phyloP scores from a whole-genome alignment of 2,329 filamentous ascomycete species.

The Hypoxylon sp. region DNA sequence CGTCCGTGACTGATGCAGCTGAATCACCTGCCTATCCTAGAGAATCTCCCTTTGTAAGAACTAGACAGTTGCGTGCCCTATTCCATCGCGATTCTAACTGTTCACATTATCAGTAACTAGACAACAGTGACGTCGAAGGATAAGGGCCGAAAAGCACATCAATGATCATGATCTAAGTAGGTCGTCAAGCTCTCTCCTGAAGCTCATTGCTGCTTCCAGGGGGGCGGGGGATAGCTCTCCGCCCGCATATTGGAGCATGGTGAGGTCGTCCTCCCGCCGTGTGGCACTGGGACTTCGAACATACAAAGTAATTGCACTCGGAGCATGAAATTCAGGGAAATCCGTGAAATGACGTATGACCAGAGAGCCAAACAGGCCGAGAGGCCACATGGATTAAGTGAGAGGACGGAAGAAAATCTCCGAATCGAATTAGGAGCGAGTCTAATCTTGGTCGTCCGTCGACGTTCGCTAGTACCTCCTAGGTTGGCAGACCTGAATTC shows the following conservation, averaged over 20 bases:
- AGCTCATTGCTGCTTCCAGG: slow-evolving; percentile 34
- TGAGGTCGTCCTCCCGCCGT: slow-evolving; percentile 23
- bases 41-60: not conserved
- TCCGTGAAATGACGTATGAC: slow-evolving; percentile 20
- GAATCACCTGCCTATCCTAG: no score
- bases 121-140: not conserved
- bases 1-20: not conserved
- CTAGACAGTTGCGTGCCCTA: not conserved
- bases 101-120: not conserved
- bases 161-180: no score
- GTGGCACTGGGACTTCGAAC: slow-evolving; percentile 21
- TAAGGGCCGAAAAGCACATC: slow-evolving; percentile 25
- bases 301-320: slow-evolving; percentile 2
- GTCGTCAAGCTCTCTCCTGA: slow-evolving; percentile 11
- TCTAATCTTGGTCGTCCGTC: not conserved
- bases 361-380: slow-evolving; percentile 2
- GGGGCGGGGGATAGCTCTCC: slow-evolving; percentile 39
- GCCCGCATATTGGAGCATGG: slow-evolving; percentile 31
- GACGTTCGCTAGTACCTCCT: not conserved
- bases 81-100: slow-evolving; percentile 3
- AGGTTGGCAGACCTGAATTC: no score
- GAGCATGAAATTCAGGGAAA: slow-evolving; percentile 8
- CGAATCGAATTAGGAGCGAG: slow-evolving; percentile 20
- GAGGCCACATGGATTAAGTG: slow-evolving; percentile 26
- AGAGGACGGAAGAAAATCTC: slow-evolving; percentile 5